Percentiles rank a stretch among this genome's conserved stretches.
phyloP scores from a whole-genome alignment of 208 protist genomes.

The Sergeia podlipaevii region DNA sequence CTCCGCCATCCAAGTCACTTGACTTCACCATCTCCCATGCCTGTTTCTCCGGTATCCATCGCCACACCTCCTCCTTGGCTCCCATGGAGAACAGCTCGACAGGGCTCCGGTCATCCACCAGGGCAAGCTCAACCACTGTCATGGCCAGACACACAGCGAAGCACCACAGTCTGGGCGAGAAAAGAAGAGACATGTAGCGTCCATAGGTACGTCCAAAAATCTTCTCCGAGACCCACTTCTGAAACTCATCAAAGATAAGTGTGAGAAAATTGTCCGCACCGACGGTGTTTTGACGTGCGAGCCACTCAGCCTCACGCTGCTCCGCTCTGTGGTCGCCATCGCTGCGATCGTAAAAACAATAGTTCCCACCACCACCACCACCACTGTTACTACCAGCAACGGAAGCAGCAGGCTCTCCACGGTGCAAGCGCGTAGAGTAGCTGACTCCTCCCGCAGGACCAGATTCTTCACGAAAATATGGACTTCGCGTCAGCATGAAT shows the following conservation, averaged over 20 bases:
- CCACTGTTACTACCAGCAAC: too few relatives aligned
- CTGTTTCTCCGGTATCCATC: background rate
- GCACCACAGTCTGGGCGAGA: constrained; percentile 34
- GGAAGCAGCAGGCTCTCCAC: too few relatives aligned
- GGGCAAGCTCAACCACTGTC: constrained; percentile 43
- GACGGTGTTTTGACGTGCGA: too few relatives aligned
- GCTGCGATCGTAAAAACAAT: too few relatives aligned
- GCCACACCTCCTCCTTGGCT: background rate
- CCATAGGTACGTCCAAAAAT: background rate
- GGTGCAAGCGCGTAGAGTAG: too few relatives aligned
- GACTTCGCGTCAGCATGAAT: too few relatives aligned
- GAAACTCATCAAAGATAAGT: constrained; percentile 14
- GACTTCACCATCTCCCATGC: background rate
- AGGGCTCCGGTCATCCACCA: constrained; percentile 21
- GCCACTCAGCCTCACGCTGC: too few relatives aligned
- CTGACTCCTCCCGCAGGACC: too few relatives aligned
- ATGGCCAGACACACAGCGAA: constrained; percentile 26
- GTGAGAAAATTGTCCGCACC: constrained; percentile 20
- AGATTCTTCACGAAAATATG: too few relatives aligned
- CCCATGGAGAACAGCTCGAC: constrained; percentile 9
- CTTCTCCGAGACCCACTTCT: background rate
- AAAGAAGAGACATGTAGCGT: background rate
- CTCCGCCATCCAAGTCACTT: background rate
- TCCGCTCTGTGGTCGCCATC: too few relatives aligned
- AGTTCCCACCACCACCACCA: too few relatives aligned